Percentiles rank a stretch among this genome's conserved stretches.
Evolutionary conservation across 2,329 filamentous ascomycete species (phyloP).

Genomic region (Cercospora zeae-maydis): DNA sequence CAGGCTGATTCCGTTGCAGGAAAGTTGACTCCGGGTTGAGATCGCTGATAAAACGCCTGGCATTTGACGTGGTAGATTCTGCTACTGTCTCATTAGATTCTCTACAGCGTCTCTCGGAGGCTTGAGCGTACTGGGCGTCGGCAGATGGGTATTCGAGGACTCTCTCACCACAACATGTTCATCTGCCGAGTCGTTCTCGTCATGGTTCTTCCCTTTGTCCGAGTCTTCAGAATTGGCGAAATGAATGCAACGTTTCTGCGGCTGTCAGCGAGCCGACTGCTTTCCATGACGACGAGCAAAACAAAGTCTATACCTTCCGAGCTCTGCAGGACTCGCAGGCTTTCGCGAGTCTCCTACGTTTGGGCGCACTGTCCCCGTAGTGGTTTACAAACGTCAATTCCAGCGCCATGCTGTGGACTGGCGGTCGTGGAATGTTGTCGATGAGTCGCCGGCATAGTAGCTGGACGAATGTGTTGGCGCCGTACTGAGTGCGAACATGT

Average conservation of each 20-base stretch:
- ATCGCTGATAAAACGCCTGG: conserved; percentile 33
- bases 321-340: conserved; percentile 34
- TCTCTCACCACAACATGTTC: not conserved
- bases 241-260: conserved; percentile 36
- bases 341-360: conserved; percentile 34
- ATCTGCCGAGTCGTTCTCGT: conserved; percentile 4
- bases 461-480: not conserved
- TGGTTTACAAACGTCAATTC: conserved; percentile 37
- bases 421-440: not conserved
- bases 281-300: not conserved
- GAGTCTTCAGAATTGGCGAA: conserved; percentile 21
- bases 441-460: not conserved
- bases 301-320: conserved; percentile 28
- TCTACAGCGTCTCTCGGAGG: not conserved
- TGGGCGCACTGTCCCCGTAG: conserved; percentile 32
- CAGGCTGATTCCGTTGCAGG: conserved; percentile 38
- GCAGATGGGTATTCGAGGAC: not conserved
- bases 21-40: conserved; percentile 48
- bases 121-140: conserved; percentile 6
- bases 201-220: conserved; percentile 8
- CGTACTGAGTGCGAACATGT: not conserved
- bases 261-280: conserved; percentile 11
- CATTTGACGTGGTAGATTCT: conserved; percentile 7
- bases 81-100: not conserved
- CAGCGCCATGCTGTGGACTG: conserved; percentile 21